phyloP scores from a whole-genome alignment of 2,329 filamentous ascomycete genomes.

The Cytospora piceae region DNA sequence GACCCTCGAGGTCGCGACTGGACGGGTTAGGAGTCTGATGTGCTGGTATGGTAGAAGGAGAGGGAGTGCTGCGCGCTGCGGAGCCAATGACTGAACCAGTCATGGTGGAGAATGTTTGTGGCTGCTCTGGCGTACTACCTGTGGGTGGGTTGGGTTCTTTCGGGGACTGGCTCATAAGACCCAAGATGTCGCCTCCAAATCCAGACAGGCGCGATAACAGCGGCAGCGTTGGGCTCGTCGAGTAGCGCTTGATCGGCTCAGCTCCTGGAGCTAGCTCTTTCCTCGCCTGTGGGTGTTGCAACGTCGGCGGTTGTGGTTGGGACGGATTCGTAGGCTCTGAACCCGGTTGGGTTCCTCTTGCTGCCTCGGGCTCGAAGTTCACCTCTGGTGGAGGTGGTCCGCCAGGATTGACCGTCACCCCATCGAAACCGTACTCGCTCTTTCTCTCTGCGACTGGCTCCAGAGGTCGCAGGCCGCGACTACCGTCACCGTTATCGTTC shows the following conservation, averaged over 20 bases:
- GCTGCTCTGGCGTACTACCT: slow-evolving; percentile 6
- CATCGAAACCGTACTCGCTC: slow-evolving; percentile 61
- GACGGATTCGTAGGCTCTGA: slow-evolving; percentile 9
- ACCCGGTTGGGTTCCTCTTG: not conserved
- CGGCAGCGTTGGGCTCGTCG: slow-evolving; percentile 61
- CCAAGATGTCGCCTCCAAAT: slow-evolving; percentile 61
- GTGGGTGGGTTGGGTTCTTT: slow-evolving; percentile 11
- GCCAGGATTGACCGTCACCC: slow-evolving; percentile 36
- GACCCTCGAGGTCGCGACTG: no score
- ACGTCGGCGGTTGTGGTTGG: slow-evolving; percentile 13
- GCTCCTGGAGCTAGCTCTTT: slow-evolving; percentile 29
- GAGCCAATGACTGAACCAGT: not conserved
- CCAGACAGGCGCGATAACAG: slow-evolving; percentile 61
- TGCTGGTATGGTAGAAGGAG: not conserved
- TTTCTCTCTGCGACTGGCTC: slow-evolving; percentile 61
- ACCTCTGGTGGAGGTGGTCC: slow-evolving; percentile 30
- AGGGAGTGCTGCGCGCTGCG: not conserved
- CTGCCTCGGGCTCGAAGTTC: not conserved
- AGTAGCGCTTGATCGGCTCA: slow-evolving; percentile 41
- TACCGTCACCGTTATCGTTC: slow-evolving; percentile 43
- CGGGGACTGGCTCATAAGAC: slow-evolving; percentile 36
- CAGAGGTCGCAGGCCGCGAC: slow-evolving; percentile 46
- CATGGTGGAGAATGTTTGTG: not conserved
- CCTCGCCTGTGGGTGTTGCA: slow-evolving; percentile 18
- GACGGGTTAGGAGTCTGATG: not conserved